Percentiles rank a stretch among this genome's conserved stretches.
Evolutionary conservation across 352 stramenopile genomes (phyloP).

Genomic region (Phytophthora pseudosyringae): DNA sequence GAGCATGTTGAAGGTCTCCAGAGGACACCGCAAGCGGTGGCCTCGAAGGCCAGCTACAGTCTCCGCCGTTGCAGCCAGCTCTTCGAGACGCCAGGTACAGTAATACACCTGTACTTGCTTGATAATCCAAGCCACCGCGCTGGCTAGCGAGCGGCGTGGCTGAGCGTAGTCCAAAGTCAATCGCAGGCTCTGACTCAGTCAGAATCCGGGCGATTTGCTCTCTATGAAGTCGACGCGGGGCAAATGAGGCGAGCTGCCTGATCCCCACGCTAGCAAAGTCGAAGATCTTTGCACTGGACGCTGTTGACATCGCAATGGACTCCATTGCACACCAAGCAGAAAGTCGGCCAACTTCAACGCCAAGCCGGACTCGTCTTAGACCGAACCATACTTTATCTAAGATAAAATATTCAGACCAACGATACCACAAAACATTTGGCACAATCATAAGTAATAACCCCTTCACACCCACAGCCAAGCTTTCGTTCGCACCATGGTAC

Average conservation of each 20-base stretch:
- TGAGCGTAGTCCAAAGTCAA: not conserved
- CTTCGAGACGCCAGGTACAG: not conserved
- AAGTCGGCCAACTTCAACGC: constrained; percentile 15
- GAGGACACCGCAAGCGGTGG: too few relatives aligned
- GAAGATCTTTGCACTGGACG: constrained; percentile 9
- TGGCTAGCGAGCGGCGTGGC: not conserved
- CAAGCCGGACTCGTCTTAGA: constrained; percentile 1
- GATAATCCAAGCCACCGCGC: constrained; percentile 6
- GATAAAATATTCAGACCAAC: constrained; percentile 23
- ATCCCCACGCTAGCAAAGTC: constrained; percentile 6
- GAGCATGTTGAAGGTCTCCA: constrained; percentile 15
- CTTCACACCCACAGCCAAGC: constrained; percentile 12
- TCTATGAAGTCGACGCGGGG: not conserved
- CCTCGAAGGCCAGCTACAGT: not conserved
- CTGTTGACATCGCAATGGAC: not conserved
- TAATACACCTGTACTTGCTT: not conserved
- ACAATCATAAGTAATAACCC: constrained; percentile 13
- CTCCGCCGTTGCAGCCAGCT: constrained; percentile 10
- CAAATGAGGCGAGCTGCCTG: not conserved
- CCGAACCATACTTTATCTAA: constrained; percentile 20
- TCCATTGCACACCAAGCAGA: constrained; percentile 5
- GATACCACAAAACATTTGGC: constrained; percentile 15
- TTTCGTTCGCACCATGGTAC: constrained; percentile 25
- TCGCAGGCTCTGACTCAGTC: constrained; percentile 14
- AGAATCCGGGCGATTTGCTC: constrained; percentile 20